Evolutionary conservation across 2,329 filamentous ascomycete species (phyloP), one percentile per base, ranked within the genome.

Genomic region (Massarina eburnea): DNA sequence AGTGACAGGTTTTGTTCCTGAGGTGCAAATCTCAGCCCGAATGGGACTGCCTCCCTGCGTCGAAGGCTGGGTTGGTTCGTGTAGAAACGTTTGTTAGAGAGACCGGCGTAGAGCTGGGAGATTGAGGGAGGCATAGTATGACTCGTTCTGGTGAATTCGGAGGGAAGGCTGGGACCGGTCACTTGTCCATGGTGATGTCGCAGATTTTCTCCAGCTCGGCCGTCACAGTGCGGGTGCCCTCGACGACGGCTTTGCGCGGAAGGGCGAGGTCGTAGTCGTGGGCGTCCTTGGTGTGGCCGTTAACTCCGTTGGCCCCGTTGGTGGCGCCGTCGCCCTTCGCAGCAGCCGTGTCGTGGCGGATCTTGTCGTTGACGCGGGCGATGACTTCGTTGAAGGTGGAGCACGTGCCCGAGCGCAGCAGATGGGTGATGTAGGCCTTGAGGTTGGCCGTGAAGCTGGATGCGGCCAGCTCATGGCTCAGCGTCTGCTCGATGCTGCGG

Each of bases 381-480:
- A 81, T 72, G 35, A 83, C 72, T 43, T 84, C 79, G 42, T 80
- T 76, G 54, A 80, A 81, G 24, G 75, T 80, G 44, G 75, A 76
- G 59, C 78, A 80, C 43, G 80, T 76, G 37, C 80, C 80, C 20
- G 75, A 78, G 54, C 81, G 78, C 43, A 84, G 76, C 32, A 84
- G 73, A 45, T 79, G 72, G 37, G 76, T 75, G 15, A 81, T 73
- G 49, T 84, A 76, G 37, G 70, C 71, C 46, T 76, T 76, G 48
- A 85, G 72, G 21, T 73, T 73, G 55, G 80, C 75, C 33, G 78
- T 78, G 81, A 81, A 85, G 55, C 81, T 81, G n/a, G 72, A 68
- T 42, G 78, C 73, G 57, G 81, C 76, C 9, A 84, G 74, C 18
- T 76, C 75, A 57, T 80, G 74, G 47, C 77, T 72, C 20, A 85